Conservation (phyloP, 176 grass and related monocot species). For the Tillandsia leiboldiana region DNA sequence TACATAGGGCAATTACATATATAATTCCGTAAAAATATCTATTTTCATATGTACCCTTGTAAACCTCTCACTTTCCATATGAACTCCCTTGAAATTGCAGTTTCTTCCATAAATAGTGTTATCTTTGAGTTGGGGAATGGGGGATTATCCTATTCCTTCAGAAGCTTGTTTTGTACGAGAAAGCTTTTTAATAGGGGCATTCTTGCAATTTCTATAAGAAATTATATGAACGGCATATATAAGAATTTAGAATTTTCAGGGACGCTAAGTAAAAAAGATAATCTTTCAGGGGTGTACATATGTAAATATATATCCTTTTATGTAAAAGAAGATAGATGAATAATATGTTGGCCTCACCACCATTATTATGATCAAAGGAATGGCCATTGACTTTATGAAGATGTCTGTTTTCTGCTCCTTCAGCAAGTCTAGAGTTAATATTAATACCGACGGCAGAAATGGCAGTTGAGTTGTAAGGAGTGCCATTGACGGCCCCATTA, state of each 20-base stretch:
- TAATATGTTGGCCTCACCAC: constrained; percentile 10
- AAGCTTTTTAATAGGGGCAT: background rate
- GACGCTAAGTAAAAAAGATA: too few species aligned
- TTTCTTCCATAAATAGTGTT: too few species aligned
- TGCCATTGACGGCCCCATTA: constrained; percentile 25
- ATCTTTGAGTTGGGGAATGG: too few species aligned
- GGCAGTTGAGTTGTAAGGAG: constrained; percentile 39
- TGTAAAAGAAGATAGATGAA: background rate
- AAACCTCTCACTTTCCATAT: too few species aligned
- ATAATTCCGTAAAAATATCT: too few species aligned
- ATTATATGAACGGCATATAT: too few species aligned
- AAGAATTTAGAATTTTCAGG: too few species aligned
- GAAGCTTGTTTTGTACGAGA: background rate
- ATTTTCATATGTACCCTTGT: too few species aligned
- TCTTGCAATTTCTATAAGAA: too few species aligned
- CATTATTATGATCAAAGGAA: constrained; percentile 41
- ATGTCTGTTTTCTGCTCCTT: constrained; percentile 30
- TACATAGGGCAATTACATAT: too few species aligned
- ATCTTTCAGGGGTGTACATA: too few species aligned
- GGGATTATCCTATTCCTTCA: background rate
- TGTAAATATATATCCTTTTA: background rate
- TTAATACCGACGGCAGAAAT: constrained; percentile 25
- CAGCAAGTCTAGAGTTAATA: constrained; percentile 33
- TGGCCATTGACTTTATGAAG: constrained; percentile 33
- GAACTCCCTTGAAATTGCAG: too few species aligned